Conservation (phyloP, 1,284 basidiomycete genomes). For the Serendipita sp. region DNA sequence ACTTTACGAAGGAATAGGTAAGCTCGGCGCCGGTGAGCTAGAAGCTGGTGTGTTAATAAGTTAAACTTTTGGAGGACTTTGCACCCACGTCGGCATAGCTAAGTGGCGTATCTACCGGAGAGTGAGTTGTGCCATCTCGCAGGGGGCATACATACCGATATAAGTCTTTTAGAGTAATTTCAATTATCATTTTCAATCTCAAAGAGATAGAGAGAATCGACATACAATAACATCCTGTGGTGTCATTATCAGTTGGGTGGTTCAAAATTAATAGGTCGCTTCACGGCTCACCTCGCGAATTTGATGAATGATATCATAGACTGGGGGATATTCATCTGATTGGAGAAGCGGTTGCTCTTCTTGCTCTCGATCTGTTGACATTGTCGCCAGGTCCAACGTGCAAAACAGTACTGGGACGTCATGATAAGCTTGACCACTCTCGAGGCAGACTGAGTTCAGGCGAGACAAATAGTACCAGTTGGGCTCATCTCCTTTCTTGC, state of each 20-base stretch:
- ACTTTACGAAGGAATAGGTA: conserved; percentile 65
- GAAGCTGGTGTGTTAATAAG: not conserved
- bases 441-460: no score
- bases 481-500: no score
- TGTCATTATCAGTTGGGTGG: no score
- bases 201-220: not conserved
- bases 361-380: not conserved
- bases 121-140: not conserved
- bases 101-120: conserved; percentile 52
- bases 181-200: conserved; percentile 8
- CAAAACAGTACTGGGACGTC: no score
- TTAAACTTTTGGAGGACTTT: conserved; percentile 9
- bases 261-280: no score
- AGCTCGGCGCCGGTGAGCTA: conserved; percentile 71
- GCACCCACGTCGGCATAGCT: conserved; percentile 49
- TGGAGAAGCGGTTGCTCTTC: not conserved
- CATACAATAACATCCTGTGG: conserved; percentile 1
- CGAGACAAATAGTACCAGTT: no score
- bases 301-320: conserved; percentile 29
- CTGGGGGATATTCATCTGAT: conserved; percentile 28
- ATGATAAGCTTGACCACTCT: no score
- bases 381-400: not conserved
- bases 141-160: conserved; percentile 32
- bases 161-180: conserved; percentile 30
- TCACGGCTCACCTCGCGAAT: conserved; percentile 12